Percentiles rank a stretch among this genome's conserved stretches.
These are phyloP conservation scores for Yueomyces sp. DNA, from an alignment of 805 yeast genomes.

Conservation along the genomic window DNA sequence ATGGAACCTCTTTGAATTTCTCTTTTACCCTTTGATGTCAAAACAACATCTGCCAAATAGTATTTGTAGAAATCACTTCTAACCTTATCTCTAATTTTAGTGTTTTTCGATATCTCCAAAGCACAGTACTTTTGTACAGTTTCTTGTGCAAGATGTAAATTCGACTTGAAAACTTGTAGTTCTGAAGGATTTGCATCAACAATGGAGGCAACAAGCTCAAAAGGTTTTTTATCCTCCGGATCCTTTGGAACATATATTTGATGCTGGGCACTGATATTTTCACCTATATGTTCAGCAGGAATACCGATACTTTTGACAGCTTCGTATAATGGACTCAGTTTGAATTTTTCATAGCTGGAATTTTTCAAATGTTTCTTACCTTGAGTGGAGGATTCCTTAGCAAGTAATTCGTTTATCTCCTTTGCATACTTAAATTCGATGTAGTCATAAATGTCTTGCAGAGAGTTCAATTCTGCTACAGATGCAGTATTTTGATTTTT, in stretches of 20 bases:
- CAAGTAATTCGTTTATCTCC: slow-evolving; percentile 26
- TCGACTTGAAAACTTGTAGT: slow-evolving; percentile 30
- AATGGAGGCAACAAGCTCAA: slow-evolving; percentile 37
- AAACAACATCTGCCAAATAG: slow-evolving; percentile 56
- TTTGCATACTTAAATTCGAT: slow-evolving; percentile 53
- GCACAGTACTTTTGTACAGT: slow-evolving; percentile 67
- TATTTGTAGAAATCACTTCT: slow-evolving; percentile 48
- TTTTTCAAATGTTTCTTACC: slow-evolving; percentile 47
- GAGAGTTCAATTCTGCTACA: slow-evolving; percentile 47
- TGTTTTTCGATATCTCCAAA: slow-evolving; percentile 69
- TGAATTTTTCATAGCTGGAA: slow-evolving; percentile 53
- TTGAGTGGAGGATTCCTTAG: slow-evolving; percentile 12
- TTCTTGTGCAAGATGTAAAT: slow-evolving; percentile 47
- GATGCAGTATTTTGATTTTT: slow-evolving; percentile 35
- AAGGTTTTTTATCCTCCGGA: slow-evolving; percentile 41
- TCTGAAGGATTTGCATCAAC: slow-evolving; percentile 22
- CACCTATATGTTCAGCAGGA: slow-evolving; percentile 69
- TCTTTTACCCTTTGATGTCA: slow-evolving; percentile 73
- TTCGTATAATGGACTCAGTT: slow-evolving; percentile 46
- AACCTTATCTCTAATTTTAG: slow-evolving; percentile 60
- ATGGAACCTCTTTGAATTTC: slow-evolving; percentile 71
- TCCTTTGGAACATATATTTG: slow-evolving; percentile 66
- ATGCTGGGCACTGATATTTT: slow-evolving; percentile 55
- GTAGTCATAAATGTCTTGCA: slow-evolving; percentile 77
- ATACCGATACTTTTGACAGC: slow-evolving; percentile 64